Evolutionary conservation across 179 eudicot genomes (phyloP).

Genomic region (Heliamphora pulchella): DNA sequence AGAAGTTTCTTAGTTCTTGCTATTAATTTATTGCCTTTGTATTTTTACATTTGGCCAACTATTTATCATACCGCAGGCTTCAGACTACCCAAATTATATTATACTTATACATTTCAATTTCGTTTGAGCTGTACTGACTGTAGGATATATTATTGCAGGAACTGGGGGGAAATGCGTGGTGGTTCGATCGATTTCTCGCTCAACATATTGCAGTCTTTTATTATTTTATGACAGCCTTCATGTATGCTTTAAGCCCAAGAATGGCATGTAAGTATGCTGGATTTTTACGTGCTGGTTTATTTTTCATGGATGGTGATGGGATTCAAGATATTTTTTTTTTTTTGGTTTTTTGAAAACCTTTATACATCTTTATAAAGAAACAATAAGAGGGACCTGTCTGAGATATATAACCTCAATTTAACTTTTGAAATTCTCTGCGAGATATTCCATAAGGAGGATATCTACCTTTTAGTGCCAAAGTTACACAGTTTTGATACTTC

Average conservation of each 20-base stretch:
- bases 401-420: conserved; percentile 2
- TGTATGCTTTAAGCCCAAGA: conserved; percentile 91
- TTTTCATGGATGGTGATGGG: conserved; percentile 8
- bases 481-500: background rate
- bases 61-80: background rate
- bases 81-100: background rate
- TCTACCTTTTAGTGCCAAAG: background rate
- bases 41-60: background rate
- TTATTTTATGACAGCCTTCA: conserved; percentile 76
- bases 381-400: background rate
- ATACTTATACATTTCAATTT: background rate
- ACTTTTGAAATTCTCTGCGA: background rate
- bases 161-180: conserved; percentile 88
- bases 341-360: background rate
- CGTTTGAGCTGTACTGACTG: background rate
- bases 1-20: background rate
- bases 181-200: conserved; percentile 95
- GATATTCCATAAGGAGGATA: background rate
- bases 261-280: conserved; percentile 84
- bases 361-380: background rate
- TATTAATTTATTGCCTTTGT: background rate
- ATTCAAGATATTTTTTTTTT: background rate
- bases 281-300: conserved; percentile 15
- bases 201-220: conserved; percentile 83
- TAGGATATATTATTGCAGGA: conserved; percentile 50